Conservation (phyloP, 2,329 filamentous ascomycete species). For the Fusarium sp. region DNA sequence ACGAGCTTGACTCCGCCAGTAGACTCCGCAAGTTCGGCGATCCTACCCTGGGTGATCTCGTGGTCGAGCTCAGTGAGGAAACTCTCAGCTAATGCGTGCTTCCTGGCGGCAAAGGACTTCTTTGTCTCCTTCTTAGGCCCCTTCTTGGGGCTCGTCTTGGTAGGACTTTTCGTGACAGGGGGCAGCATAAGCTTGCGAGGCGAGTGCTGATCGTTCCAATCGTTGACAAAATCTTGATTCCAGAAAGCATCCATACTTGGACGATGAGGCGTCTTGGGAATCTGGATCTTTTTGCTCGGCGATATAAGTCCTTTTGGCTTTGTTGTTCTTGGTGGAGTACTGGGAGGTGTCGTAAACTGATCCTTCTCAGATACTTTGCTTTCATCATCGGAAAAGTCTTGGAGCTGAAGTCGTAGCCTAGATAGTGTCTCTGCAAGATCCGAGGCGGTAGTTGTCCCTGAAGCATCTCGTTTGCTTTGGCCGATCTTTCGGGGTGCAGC, state of each 20-base stretch:
- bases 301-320: slow-evolving; percentile 43
- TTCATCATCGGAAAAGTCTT: slow-evolving; percentile 43
- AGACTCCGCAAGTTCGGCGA: slow-evolving; percentile 66
- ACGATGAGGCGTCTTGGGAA: slow-evolving; percentile 65
- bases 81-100: slow-evolving; percentile 68
- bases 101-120: slow-evolving; percentile 71
- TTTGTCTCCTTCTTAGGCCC: slow-evolving; percentile 56
- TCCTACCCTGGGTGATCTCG: slow-evolving; percentile 68
- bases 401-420: slow-evolving; percentile 41
- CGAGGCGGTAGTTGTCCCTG: slow-evolving; percentile 20
- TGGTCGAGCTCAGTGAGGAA: slow-evolving; percentile 78
- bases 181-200: slow-evolving; percentile 57
- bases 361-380: slow-evolving; percentile 10
- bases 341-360: slow-evolving; percentile 39
- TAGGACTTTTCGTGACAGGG: slow-evolving; percentile 43
- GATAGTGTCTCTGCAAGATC: slow-evolving; percentile 43
- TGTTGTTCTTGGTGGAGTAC: slow-evolving; percentile 30
- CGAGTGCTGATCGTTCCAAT: slow-evolving; percentile 72
- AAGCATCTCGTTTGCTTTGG: slow-evolving; percentile 1
- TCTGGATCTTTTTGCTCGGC: slow-evolving; percentile 50
- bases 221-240: slow-evolving; percentile 67
- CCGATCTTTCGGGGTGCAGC: slow-evolving; percentile 7
- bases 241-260: slow-evolving; percentile 69
- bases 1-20: slow-evolving; percentile 77
- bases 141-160: slow-evolving; percentile 50